Percentiles rank a stretch among this genome's conserved stretches.
These are phyloP conservation scores for Polychaeton citri DNA, from an alignment of 2,329 filamentous ascomycete species.

Conservation along the genomic window DNA sequence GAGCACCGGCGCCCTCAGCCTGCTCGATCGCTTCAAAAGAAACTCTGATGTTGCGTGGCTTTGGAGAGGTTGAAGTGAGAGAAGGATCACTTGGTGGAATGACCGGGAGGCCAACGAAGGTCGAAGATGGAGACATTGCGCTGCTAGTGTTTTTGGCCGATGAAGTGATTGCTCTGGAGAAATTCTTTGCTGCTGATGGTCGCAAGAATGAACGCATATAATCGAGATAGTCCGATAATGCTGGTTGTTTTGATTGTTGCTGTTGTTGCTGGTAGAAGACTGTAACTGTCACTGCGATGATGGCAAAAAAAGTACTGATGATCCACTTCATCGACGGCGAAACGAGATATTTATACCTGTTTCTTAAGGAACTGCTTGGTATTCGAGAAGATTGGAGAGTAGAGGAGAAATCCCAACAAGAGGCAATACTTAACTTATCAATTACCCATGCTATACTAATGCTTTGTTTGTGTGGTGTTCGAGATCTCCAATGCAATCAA, in stretches of 20 bases:
- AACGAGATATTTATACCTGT: slow-evolving; percentile 20
- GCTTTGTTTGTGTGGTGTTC: no score
- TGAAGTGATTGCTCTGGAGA: slow-evolving; percentile 11
- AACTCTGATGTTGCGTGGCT: slow-evolving; percentile 65
- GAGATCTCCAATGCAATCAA: no score
- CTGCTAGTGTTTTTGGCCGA: slow-evolving; percentile 20
- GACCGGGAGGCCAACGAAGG: slow-evolving; percentile 36
- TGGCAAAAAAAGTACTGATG: slow-evolving; percentile 25
- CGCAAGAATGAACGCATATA: slow-evolving; percentile 29
- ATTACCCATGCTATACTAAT: no score
- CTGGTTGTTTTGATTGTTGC: slow-evolving; percentile 2
- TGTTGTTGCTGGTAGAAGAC: slow-evolving; percentile 16
- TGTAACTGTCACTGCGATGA: slow-evolving; percentile 23
- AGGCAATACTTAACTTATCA: no score
- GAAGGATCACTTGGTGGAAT: slow-evolving; percentile 30
- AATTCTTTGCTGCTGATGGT: slow-evolving; percentile 13
- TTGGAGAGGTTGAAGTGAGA: slow-evolving; percentile 45
- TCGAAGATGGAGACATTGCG: slow-evolving; percentile 16
- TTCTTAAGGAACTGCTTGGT: no score
- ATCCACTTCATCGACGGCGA: slow-evolving; percentile 24
- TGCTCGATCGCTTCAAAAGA: slow-evolving; percentile 76
- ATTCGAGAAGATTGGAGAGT: no score
- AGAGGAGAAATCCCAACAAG: no score
- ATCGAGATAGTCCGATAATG: slow-evolving; percentile 5
- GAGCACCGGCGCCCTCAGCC: slow-evolving; percentile 74